A percentile compares a stretch with the other conserved stretches of the same genome.
These are phyloP conservation scores for Claviceps monticola DNA, from an alignment of 2,329 filamentous ascomycete genomes.

Conservation along the genomic window DNA sequence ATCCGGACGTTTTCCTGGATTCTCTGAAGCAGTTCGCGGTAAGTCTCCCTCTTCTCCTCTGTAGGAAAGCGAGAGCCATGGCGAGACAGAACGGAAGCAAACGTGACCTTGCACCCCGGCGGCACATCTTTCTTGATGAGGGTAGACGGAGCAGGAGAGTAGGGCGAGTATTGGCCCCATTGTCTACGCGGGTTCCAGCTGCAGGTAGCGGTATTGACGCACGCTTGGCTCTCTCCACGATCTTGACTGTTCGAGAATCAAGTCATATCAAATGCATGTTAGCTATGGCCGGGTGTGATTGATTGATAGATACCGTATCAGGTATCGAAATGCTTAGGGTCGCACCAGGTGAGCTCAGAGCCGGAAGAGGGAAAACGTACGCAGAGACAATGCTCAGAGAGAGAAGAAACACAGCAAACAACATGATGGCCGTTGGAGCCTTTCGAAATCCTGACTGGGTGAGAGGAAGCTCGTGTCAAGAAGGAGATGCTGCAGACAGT, in stretches of 20 bases:
- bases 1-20: constrained; percentile 44
- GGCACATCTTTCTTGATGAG: constrained; percentile 48
- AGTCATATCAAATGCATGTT: background rate
- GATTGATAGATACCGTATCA: background rate
- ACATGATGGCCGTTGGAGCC: constrained; percentile 8
- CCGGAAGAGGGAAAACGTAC: constrained; percentile 3
- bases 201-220: constrained; percentile 25
- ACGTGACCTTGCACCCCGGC: constrained; percentile 54
- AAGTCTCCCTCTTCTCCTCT: constrained; percentile 46
- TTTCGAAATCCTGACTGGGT: constrained; percentile 6
- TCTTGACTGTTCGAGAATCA: constrained; percentile 2
- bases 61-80: constrained; percentile 81
- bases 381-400: constrained; percentile 7
- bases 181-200: constrained; percentile 44
- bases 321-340: no score
- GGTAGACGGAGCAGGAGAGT: constrained; percentile 57
- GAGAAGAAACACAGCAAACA: constrained; percentile 7
- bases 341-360: no score
- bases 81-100: constrained; percentile 68
- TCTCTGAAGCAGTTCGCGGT: constrained; percentile 47
- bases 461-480: background rate
- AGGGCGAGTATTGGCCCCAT: constrained; percentile 89
- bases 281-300: background rate
- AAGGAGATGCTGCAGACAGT: background rate
- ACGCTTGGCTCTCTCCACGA: constrained; percentile 1